Conservation (phyloP, 345 rosid genomes). For the Diplotaxis tenuifolia region DNA sequence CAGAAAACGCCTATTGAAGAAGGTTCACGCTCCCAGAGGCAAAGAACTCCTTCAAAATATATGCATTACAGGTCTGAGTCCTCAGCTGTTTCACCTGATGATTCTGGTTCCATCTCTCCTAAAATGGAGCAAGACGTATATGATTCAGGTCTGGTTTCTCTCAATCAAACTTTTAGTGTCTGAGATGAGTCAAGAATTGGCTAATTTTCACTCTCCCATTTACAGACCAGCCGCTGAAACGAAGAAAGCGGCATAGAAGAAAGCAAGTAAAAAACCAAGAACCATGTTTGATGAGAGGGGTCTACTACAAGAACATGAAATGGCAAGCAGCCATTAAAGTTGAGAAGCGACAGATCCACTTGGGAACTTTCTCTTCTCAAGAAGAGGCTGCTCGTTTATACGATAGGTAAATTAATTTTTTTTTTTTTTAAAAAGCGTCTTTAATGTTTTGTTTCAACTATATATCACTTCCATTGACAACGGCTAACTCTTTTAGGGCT, state of each 20-base stretch:
- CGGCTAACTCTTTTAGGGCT: conserved; percentile 51
- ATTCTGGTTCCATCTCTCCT: conserved; percentile 18
- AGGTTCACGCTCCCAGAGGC: neutral
- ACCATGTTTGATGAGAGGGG: conserved; percentile 95
- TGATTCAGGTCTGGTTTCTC: conserved; percentile 1
- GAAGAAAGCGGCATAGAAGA: conserved; percentile 88
- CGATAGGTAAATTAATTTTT: conserved; percentile 56
- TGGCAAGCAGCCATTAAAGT: conserved; percentile 99
- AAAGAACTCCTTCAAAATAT: conserved; percentile 11
- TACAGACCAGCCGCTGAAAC: conserved; percentile 77
- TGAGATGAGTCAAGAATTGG: neutral
- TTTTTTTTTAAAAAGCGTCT: neutral
- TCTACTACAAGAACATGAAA: conserved; percentile 96
- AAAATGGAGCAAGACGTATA: conserved; percentile 19
- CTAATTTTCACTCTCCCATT: conserved; percentile 1
- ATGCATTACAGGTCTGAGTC: conserved; percentile 19
- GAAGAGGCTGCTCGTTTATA: conserved; percentile 93
- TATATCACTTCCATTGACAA: conserved; percentile 3
- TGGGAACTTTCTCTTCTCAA: conserved; percentile 92
- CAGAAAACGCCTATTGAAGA: conserved; percentile 8
- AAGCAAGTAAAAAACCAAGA: conserved; percentile 85
- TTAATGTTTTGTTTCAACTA: neutral
- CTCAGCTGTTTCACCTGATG: conserved; percentile 18
- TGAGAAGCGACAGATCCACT: conserved; percentile 91
- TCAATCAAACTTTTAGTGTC: neutral